A percentile compares a stretch with the other conserved stretches of the same genome.
Evolutionary conservation across 2,329 filamentous ascomycete genomes (phyloP).

Genomic region (Beauveria rudraprayagi): DNA sequence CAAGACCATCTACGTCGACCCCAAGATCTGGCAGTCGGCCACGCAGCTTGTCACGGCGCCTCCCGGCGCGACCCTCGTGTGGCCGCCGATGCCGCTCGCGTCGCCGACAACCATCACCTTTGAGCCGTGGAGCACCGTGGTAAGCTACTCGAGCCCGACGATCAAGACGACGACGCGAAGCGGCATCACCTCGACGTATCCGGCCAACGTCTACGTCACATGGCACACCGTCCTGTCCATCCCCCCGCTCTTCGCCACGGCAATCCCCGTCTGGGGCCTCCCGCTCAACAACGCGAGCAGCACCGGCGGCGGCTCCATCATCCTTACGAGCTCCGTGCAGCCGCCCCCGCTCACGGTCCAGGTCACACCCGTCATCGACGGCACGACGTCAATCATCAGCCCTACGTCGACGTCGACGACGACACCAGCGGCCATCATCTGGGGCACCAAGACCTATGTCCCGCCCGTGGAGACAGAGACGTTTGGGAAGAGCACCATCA

Average conservation of each 20-base stretch:
- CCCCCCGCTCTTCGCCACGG: conserved; percentile 2
- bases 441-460: neutral
- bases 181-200: conserved; percentile 1
- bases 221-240: conserved; percentile 1
- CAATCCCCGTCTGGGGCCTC: conserved; percentile 4
- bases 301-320: neutral
- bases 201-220: neutral
- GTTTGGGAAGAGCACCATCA: conserved; percentile 1
- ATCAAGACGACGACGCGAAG: neutral
- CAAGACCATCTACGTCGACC: neutral
- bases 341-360: conserved; percentile 1
- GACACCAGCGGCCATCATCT: neutral
- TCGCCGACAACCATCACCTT: conserved; percentile 1
- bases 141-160: neutral
- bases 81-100: conserved; percentile 2
- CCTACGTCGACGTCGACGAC: neutral
- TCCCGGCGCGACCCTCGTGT: conserved; percentile 26
- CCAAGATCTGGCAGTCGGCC: neutral
- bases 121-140: neutral
- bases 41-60: neutral
- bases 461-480: neutral
- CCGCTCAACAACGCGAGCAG: neutral
- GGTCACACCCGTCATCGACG: conserved; percentile 2
- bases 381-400: conserved; percentile 1
- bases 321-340: conserved; percentile 6